Percentiles rank a stretch among this genome's conserved stretches.
Evolutionary conservation across 345 rosid species (phyloP).

Genomic region (Salix caprea): DNA sequence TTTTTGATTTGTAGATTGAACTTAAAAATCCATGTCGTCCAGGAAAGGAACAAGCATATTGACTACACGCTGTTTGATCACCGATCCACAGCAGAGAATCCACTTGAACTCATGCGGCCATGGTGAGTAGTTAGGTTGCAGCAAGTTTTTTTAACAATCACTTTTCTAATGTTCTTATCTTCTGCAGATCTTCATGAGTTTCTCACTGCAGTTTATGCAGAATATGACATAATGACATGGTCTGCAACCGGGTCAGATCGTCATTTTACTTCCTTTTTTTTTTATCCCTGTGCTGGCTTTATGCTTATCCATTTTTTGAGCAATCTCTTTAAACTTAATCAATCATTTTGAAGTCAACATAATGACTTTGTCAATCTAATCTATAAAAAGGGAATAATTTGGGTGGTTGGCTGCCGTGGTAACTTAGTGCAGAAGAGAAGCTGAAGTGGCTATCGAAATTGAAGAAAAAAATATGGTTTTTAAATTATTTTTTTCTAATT

Average conservation of each 20-base stretch:
- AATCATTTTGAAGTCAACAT: no score
- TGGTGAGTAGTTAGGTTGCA: conserved; percentile 47
- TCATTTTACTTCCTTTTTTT: not conserved
- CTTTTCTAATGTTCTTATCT: conserved; percentile 5
- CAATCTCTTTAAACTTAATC: no score
- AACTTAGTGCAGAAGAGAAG: no score
- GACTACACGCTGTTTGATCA: conserved; percentile 97
- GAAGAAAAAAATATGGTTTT: no score
- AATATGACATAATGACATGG: conserved; percentile 94
- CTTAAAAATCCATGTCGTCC: conserved; percentile 66
- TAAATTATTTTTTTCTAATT: no score
- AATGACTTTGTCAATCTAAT: no score
- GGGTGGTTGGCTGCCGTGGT: no score
- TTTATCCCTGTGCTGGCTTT: not conserved
- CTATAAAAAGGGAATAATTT: no score
- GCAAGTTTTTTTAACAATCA: not conserved
- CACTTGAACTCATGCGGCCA: conserved; percentile 84
- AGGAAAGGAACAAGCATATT: conserved; percentile 53
- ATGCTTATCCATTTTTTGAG: not conserved
- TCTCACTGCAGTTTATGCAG: conserved; percentile 83
- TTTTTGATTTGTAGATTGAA: conserved; percentile 46
- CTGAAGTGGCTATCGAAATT: no score
- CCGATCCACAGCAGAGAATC: conserved; percentile 87
- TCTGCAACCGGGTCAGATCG: conserved; percentile 77
- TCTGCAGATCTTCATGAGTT: conserved; percentile 91